A percentile compares a stretch with the other conserved stretches of the same genome.
phyloP scores from a whole-genome alignment of 805 yeast species.

The Candida boleticola region DNA sequence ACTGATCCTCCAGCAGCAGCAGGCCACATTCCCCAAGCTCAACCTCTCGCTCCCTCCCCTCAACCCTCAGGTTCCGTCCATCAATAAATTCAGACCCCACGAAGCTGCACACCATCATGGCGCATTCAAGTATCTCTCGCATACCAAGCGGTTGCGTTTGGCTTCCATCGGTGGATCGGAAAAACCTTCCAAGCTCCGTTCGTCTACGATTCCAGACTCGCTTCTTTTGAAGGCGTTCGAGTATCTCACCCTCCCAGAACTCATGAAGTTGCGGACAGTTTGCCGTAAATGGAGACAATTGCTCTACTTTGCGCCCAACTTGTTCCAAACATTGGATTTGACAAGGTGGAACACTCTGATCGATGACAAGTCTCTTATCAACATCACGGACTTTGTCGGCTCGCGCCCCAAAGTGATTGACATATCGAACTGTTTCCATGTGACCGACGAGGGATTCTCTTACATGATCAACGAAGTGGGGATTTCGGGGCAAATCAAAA shows the following conservation, averaged over 20 bases:
- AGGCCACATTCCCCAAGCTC: not conserved
- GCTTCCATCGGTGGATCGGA: conserved; percentile 39
- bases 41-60: conserved; percentile 35
- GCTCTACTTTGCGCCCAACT: conserved; percentile 52
- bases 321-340: conserved; percentile 54
- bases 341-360: conserved; percentile 61
- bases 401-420: conserved; percentile 60
- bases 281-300: conserved; percentile 70
- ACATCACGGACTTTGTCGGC: conserved; percentile 69
- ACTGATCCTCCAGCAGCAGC: not conserved
- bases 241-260: conserved; percentile 51
- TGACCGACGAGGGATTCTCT: conserved; percentile 73
- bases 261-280: conserved; percentile 58
- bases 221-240: conserved; percentile 54
- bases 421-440: conserved; percentile 71
- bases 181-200: conserved; percentile 25
- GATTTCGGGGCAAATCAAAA: conserved; percentile 55
- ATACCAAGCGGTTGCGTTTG: conserved; percentile 51
- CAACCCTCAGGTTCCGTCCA: conserved; percentile 36
- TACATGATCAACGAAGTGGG: conserved; percentile 71
- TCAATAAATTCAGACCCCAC: conserved; percentile 26
- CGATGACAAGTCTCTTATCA: conserved; percentile 53
- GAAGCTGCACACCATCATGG: conserved; percentile 7
- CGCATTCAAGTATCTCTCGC: conserved; percentile 51
- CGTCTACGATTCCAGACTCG: conserved; percentile 64